phyloP scores from a whole-genome alignment of 1,284 basidiomycete species.

The Mycocalia duriaeana region DNA sequence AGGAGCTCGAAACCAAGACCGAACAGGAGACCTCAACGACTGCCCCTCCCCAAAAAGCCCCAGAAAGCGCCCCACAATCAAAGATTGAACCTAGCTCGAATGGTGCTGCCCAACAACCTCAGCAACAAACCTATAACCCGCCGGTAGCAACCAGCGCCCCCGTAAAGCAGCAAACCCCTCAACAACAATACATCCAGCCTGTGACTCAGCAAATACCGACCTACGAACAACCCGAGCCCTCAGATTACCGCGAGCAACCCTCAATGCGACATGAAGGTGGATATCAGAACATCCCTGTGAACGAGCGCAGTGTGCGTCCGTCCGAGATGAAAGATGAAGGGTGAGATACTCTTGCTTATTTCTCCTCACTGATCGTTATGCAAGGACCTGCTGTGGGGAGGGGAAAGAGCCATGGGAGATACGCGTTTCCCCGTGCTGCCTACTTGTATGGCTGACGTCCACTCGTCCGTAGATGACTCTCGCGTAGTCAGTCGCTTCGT shows the following conservation, averaged over 20 bases:
- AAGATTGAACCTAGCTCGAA: not conserved
- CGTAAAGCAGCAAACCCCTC: constrained; percentile 16
- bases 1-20: too few species aligned
- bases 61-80: not conserved
- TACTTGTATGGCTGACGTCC: constrained; percentile 17
- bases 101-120: not conserved
- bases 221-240: constrained; percentile 57
- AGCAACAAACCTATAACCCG: not conserved
- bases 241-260: constrained; percentile 43
- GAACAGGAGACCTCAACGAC: not conserved
- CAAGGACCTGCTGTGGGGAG: too few species aligned
- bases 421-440: too few species aligned
- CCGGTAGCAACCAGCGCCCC: constrained; percentile 7
- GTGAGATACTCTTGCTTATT: constrained; percentile 54
- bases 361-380: constrained; percentile 12
- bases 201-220: constrained; percentile 66
- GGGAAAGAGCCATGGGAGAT: too few species aligned
- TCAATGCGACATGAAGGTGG: constrained; percentile 28
- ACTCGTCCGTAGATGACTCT: constrained; percentile 6
- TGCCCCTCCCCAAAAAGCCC: not conserved
- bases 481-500: not conserved
- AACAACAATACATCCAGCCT: not conserved
- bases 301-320: constrained; percentile 72
- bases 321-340: constrained; percentile 99
- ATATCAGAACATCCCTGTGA: constrained; percentile 40